phyloP scores from a whole-genome alignment of 2,329 filamentous ascomycete genomes.

The Colletotrichum melonis region DNA sequence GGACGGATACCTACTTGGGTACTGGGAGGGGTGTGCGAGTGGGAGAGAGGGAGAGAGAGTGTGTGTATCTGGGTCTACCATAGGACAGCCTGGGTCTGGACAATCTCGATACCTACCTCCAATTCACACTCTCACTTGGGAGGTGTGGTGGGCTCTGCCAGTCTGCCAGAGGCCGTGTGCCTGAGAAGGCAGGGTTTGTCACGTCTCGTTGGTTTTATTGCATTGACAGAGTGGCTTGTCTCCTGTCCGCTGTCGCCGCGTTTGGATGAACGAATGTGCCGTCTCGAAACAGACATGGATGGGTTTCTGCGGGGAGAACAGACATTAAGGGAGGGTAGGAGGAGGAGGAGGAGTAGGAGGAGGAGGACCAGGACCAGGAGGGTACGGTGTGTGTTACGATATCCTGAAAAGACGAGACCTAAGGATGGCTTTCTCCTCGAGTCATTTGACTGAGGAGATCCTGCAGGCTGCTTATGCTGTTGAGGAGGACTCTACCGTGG shows the following conservation, averaged over 20 bases:
- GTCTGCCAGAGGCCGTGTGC: background rate
- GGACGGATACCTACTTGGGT: background rate
- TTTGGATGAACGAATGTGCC: conserved; percentile 34
- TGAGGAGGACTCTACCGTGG: conserved; percentile 21
- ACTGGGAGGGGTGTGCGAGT: background rate
- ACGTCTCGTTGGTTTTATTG: conserved; percentile 1
- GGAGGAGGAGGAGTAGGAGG: too few relatives aligned
- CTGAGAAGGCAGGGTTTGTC: background rate
- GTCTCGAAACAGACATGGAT: conserved; percentile 16
- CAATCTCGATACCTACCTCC: background rate
- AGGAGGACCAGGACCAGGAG: too few relatives aligned
- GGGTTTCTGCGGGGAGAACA: conserved; percentile 1
- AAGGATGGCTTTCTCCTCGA: background rate
- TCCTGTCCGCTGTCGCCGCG: conserved; percentile 16
- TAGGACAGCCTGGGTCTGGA: background rate
- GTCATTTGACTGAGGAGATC: conserved; percentile 7
- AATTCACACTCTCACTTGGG: conserved; percentile 5
- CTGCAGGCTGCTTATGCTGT: conserved; percentile 20
- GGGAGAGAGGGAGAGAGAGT: background rate
- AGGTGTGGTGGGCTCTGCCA: conserved; percentile 17
- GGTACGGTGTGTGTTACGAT: background rate
- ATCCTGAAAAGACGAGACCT: background rate
- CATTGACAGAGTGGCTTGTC: conserved; percentile 20
- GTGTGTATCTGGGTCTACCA: background rate
- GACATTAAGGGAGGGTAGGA: background rate